Conservation (phyloP, 805 yeast genomes). For the Wickerhamomyces strasburgensis region DNA sequence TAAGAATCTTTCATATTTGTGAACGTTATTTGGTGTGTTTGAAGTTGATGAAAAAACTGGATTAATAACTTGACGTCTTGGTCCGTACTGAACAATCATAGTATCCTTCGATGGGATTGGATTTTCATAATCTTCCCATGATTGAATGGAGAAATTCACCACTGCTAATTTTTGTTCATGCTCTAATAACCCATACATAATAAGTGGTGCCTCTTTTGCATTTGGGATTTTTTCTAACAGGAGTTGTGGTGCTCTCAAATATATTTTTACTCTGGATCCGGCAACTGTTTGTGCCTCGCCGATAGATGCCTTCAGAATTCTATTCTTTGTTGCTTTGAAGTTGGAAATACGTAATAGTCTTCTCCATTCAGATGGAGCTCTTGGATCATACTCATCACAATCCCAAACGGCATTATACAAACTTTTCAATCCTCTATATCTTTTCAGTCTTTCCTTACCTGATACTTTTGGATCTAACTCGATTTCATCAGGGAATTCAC, state of each 20-base stretch:
- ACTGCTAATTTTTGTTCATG: conserved; percentile 87
- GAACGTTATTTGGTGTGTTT: conserved; percentile 76
- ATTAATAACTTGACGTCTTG: conserved; percentile 74
- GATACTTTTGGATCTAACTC: conserved; percentile 74
- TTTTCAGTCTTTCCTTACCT: conserved; percentile 66
- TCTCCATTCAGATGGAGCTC: conserved; percentile 74
- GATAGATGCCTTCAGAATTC: conserved; percentile 53
- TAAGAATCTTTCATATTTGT: conserved; percentile 77
- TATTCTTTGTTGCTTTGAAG: conserved; percentile 70
- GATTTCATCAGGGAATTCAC: conserved; percentile 93
- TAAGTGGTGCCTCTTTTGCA: conserved; percentile 45
- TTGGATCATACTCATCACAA: conserved; percentile 71
- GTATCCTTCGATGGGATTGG: conserved; percentile 83
- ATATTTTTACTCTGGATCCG: conserved; percentile 62
- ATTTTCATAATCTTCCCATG: conserved; percentile 86
- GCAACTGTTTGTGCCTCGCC: conserved; percentile 43
- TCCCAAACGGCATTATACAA: conserved; percentile 83
- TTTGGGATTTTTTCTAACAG: conserved; percentile 40
- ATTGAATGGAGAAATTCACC: conserved; percentile 72
- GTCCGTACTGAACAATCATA: conserved; percentile 87
- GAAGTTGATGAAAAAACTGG: conserved; percentile 82
- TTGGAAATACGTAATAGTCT: conserved; percentile 70
- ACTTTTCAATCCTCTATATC: conserved; percentile 86
- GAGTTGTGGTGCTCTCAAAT: conserved; percentile 50
- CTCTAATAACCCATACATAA: conserved; percentile 67